Evolutionary conservation across 768 basidiomycete genomes (phyloP), one percentile per base, ranked within the genome.

Genomic region (Rhodotorula kratochvilovae): DNA sequence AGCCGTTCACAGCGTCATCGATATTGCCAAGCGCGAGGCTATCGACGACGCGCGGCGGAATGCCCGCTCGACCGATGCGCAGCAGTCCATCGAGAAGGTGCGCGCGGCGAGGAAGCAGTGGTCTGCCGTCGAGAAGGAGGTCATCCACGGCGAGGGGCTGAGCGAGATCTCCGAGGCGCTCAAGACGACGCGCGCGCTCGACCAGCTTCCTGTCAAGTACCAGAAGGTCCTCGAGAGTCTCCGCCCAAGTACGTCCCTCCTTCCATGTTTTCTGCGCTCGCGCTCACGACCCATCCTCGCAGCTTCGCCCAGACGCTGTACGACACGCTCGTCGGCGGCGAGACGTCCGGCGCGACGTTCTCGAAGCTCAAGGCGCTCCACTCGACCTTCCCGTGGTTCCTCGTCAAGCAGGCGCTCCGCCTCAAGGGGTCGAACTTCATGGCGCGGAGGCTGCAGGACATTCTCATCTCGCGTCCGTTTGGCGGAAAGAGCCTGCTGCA

Each of bases 111-210:
- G 63, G 39, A 62, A 67, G 42, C 35, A 51, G 27, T 70, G 63
- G 58, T n/a, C 66, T 2, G 25, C 36, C 2, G 65, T 74, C 56
- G 62, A 70, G 53, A 33, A 61, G 16, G 73, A 74, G 45, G 35
- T 70, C 62, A 67, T 70, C 23, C 58, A 66, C 48, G 62, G 56
- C n/a, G 68, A 74, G 21, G 73, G 73, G 3, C 61, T 74, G 27
- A 45, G 53, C 60, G 66, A 70, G 27, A 56, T 74, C 46, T 67
- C 65, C 23, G 61, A 54, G 33, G 65, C 72, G 27, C 35, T 73
- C 7, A 56, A 36, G 43, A 53, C 42, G 0, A 43, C 57, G 3
- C 19, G 60, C 27, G 19, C 61, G 8, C 45, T 73, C 33, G 46
- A 56, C 63, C 53, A 65, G 43, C 68, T 74, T 13, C 73, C 73